These are phyloP conservation scores for Handroanthus guayacan DNA, from an alignment of 257 asterid species.

Conservation along the genomic window DNA sequence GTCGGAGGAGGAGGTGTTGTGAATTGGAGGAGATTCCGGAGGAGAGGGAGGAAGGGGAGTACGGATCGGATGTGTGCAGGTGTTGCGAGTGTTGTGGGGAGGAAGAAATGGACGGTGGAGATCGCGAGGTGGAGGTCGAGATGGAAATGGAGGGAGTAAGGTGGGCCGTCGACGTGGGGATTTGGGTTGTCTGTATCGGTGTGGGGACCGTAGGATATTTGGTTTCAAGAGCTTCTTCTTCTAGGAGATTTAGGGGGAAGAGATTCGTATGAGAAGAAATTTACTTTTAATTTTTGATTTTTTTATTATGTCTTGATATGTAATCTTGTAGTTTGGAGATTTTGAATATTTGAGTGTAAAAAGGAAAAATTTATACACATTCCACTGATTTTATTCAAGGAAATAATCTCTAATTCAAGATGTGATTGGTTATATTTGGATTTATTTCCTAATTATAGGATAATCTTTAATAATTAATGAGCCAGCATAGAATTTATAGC, in stretches of 20 bases:
- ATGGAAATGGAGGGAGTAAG: conserved; percentile 48
- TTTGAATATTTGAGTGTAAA: background rate
- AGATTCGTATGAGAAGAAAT: conserved; percentile 16
- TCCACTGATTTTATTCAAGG: too few species aligned
- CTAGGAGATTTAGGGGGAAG: conserved; percentile 42
- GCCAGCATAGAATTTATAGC: too few species aligned
- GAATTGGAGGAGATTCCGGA: conserved; percentile 83
- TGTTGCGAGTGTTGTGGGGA: conserved; percentile 54
- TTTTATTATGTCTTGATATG: background rate
- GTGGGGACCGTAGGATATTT: conserved; percentile 79
- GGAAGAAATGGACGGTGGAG: conserved; percentile 36
- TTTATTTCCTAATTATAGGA: too few species aligned
- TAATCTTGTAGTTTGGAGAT: background rate
- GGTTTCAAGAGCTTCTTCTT: conserved; percentile 61
- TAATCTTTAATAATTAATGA: too few species aligned
- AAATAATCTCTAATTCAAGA: too few species aligned
- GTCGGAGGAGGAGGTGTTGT: conserved; percentile 42
- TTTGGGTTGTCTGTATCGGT: conserved; percentile 80
- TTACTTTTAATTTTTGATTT: background rate
- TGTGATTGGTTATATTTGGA: too few species aligned
- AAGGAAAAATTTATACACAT: too few species aligned
- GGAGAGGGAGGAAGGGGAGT: conserved; percentile 57
- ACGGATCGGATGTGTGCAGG: conserved; percentile 45
- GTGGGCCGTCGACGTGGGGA: conserved; percentile 87
- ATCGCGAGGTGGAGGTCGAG: conserved; percentile 33